Percentiles rank a stretch among this genome's conserved stretches.
These are phyloP conservation scores for Aureobasidium sp. DNA, from an alignment of 2,329 filamentous ascomycete genomes.

Conservation along the genomic window DNA sequence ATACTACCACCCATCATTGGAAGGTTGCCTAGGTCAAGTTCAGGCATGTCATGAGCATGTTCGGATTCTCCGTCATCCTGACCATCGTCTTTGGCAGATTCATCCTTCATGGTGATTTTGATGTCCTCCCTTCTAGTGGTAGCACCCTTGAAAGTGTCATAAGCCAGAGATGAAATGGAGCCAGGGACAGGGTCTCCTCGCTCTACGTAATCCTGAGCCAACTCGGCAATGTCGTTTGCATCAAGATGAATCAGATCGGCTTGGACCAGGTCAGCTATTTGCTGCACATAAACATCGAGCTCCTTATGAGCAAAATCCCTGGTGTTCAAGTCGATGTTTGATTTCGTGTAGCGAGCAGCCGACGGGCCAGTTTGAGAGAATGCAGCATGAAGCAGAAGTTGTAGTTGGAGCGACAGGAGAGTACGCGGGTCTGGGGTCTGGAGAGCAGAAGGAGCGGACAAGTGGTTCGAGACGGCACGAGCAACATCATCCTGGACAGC, in stretches of 20 bases:
- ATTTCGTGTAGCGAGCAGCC: constrained; percentile 33
- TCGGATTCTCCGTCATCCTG: constrained; percentile 3
- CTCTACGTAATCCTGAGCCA: constrained; percentile 64
- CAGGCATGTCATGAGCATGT: background rate
- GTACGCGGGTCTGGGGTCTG: constrained; percentile 27
- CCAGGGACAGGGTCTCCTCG: constrained; percentile 43
- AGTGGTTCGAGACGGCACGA: background rate
- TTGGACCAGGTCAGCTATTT: constrained; percentile 53
- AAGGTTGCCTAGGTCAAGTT: background rate
- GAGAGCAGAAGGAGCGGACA: background rate
- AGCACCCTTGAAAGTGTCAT: constrained; percentile 45
- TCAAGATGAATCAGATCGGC: constrained; percentile 64
- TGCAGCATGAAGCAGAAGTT: constrained; percentile 15
- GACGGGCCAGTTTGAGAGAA: constrained; percentile 14
- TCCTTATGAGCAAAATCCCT: constrained; percentile 46
- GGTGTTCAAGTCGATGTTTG: constrained; percentile 54
- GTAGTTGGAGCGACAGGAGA: constrained; percentile 37
- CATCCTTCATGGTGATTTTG: background rate
- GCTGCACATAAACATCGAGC: constrained; percentile 55
- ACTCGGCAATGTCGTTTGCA: constrained; percentile 61
- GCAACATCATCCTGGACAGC: background rate
- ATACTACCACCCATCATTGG: background rate
- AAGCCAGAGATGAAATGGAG: constrained; percentile 41
- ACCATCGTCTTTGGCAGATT: background rate
- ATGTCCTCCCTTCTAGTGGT: background rate